Evolutionary conservation across 495 filamentous ascomycete genomes (phyloP).

Genomic region (Penicillium cinerascens): DNA sequence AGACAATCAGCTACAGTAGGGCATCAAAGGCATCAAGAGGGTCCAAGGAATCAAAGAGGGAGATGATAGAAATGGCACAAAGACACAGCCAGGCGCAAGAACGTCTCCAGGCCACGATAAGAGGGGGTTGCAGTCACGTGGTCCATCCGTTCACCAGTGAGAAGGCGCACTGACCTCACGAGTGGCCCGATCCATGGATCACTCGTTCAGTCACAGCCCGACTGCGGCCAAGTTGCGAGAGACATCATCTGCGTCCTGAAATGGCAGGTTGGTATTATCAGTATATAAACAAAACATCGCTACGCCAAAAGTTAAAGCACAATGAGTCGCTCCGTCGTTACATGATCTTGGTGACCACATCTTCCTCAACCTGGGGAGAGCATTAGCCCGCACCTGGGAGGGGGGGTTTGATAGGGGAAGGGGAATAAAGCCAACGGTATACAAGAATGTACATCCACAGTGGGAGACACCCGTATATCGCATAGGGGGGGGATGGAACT

Average conservation of each 20-base stretch:
- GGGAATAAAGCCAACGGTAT: background rate
- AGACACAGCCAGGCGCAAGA: background rate
- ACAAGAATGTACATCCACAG: background rate
- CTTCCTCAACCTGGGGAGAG: slow-evolving; percentile 81
- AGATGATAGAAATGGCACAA: background rate
- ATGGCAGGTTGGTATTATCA: slow-evolving; percentile 34
- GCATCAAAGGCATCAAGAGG: background rate
- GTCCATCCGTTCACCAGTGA: slow-evolving; percentile 36
- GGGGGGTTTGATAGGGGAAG: slow-evolving; percentile 4
- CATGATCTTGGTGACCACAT: slow-evolving; percentile 90
- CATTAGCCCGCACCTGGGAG: slow-evolving; percentile 50
- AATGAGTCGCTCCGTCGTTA: slow-evolving; percentile 43
- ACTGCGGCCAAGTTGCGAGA: slow-evolving; percentile 27
- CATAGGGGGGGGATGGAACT: background rate
- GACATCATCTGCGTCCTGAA: slow-evolving; percentile 34
- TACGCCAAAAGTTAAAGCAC: slow-evolving; percentile 22
- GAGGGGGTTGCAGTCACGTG: slow-evolving; percentile 41
- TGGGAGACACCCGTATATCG: background rate
- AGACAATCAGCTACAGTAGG: slow-evolving; percentile 3
- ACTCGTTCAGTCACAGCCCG: slow-evolving; percentile 19
- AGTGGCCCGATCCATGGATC: slow-evolving; percentile 22
- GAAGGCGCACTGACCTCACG: slow-evolving; percentile 43
- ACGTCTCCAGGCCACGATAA: background rate
- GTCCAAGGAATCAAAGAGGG: background rate
- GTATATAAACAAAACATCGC: slow-evolving; percentile 27